Conservation (phyloP, 23 red algal genomes). For the Agarophyton chilense region DNA sequence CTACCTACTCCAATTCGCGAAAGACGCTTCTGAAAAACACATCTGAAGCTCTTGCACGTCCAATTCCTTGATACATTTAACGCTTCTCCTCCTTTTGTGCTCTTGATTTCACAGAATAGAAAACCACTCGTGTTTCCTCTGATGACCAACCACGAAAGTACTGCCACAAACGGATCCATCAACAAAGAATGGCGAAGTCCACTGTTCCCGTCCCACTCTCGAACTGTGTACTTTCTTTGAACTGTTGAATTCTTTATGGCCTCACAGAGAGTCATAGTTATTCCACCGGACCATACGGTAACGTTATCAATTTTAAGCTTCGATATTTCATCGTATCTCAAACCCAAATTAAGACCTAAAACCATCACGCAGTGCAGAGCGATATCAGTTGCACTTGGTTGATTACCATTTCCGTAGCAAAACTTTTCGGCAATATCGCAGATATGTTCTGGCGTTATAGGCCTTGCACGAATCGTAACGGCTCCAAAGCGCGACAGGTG, state of each 20-base stretch:
- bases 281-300: neutral
- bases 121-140: neutral
- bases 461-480: too few relatives aligned
- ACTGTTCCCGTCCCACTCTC: constrained; percentile 3
- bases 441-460: too few relatives aligned
- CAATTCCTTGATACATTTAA: neutral
- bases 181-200: neutral
- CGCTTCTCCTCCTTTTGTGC: neutral
- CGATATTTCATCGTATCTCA: too few relatives aligned
- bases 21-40: neutral
- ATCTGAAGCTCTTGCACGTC: neutral
- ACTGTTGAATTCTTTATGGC: constrained; percentile 9
- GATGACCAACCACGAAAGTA: neutral
- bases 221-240: neutral
- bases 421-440: too few relatives aligned
- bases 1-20: neutral
- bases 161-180: constrained; percentile 22
- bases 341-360: too few relatives aligned
- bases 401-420: too few relatives aligned
- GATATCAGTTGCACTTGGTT: too few relatives aligned
- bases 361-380: too few relatives aligned
- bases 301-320: neutral
- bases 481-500: too few relatives aligned
- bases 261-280: neutral
- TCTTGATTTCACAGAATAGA: constrained; percentile 3